phyloP scores from a whole-genome alignment of 2,329 filamentous ascomycete species.

The Ophiostoma triangulosporum region DNA sequence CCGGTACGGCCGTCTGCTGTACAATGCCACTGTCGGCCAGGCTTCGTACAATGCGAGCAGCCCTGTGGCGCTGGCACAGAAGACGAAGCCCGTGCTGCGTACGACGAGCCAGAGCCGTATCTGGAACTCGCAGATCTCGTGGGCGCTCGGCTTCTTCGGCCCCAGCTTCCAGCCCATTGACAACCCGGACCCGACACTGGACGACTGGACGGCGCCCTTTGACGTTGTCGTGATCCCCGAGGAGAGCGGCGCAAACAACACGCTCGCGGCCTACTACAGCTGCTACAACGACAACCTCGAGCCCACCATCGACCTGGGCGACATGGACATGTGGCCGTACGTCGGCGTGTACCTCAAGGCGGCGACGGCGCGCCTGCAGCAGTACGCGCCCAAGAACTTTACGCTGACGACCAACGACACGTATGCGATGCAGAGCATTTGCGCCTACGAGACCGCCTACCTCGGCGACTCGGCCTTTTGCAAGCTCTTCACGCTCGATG shows the following conservation, averaged over 20 bases:
- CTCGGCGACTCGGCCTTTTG: slow-evolving; percentile 39
- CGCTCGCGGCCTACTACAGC: slow-evolving; percentile 36
- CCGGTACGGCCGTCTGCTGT: slow-evolving; percentile 38
- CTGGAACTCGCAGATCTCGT: slow-evolving; percentile 38
- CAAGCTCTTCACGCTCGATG: slow-evolving; percentile 43
- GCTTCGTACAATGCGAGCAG: slow-evolving; percentile 32
- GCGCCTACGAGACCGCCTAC: slow-evolving; percentile 38
- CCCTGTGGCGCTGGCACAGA: slow-evolving; percentile 30
- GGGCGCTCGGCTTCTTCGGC: slow-evolving; percentile 39
- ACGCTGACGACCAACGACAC: slow-evolving; percentile 34
- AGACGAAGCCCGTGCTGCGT: slow-evolving; percentile 32
- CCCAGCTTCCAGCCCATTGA: slow-evolving; percentile 27
- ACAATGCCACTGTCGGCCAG: slow-evolving; percentile 33
- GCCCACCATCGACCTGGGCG: slow-evolving; percentile 24
- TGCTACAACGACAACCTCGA: slow-evolving; percentile 28
- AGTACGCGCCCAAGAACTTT: slow-evolving; percentile 33
- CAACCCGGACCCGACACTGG: slow-evolving; percentile 21
- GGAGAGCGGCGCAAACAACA: slow-evolving; percentile 36
- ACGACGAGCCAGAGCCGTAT: slow-evolving; percentile 42
- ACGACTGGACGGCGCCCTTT: slow-evolving; percentile 27
- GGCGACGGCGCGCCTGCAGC: slow-evolving; percentile 31
- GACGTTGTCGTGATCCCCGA: slow-evolving; percentile 38
- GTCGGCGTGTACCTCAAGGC: slow-evolving; percentile 30
- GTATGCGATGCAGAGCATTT: slow-evolving; percentile 38
- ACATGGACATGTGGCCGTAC: slow-evolving; percentile 29